These are phyloP conservation scores for Calvatia gigantea DNA, from an alignment of 768 basidiomycete species.

Conservation along the genomic window DNA sequence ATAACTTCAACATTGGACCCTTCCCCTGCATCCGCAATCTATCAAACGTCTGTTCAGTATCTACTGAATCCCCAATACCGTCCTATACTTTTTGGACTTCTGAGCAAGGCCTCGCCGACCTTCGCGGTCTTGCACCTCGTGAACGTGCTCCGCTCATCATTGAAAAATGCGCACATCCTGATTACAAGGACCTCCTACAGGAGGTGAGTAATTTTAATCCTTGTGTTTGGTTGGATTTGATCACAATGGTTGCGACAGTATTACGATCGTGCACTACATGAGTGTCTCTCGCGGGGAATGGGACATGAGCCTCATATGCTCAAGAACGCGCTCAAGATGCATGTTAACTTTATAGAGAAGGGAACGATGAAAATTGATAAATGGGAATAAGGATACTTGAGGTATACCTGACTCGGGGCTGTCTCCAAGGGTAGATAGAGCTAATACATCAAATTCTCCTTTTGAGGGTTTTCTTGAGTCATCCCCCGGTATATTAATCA, in stretches of 20 bases:
- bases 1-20: too few species aligned
- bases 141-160: slow-evolving; percentile 45
- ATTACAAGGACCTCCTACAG: slow-evolving; percentile 37
- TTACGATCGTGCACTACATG: slow-evolving; percentile 38
- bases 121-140: too few species aligned
- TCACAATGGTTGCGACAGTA: slow-evolving; percentile 23
- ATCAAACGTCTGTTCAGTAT: too few species aligned
- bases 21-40: too few species aligned
- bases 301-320: slow-evolving; percentile 50
- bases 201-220: slow-evolving; percentile 25
- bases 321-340: slow-evolving; percentile 35
- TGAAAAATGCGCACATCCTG: slow-evolving; percentile 45
- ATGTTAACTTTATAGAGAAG: slow-evolving; percentile 31
- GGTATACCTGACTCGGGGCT: too few species aligned
- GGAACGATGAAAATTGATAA: slow-evolving; percentile 37
- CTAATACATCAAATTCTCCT: too few species aligned
- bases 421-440: too few species aligned
- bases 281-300: slow-evolving; percentile 39
- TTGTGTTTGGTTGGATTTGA: neutral
- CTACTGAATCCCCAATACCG: too few species aligned
- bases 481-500: too few species aligned
- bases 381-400: slow-evolving; percentile 36
- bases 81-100: too few species aligned
- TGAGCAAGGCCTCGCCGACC: neutral
- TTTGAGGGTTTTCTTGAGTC: too few species aligned